Conservation (phyloP, 768 basidiomycete genomes). For the Macrolepiota albuminosa region DNA sequence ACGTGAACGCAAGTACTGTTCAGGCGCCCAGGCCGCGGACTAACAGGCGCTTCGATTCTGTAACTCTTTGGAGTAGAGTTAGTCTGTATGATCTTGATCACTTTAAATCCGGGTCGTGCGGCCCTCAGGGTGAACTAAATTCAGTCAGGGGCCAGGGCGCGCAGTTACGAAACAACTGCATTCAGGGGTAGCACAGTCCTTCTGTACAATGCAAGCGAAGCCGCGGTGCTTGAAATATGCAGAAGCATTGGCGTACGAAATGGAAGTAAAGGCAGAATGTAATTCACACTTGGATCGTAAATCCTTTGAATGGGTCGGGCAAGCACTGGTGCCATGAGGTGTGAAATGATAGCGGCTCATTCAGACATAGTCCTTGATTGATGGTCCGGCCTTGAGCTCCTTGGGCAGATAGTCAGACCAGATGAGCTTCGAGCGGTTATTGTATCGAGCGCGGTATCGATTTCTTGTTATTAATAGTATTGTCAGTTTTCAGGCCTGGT, state of each 20-base stretch:
- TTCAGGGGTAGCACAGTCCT: slow-evolving; percentile 39
- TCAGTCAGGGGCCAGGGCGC: neutral
- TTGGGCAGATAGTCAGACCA: neutral
- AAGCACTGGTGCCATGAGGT: neutral
- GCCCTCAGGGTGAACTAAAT: neutral
- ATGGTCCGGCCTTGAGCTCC: neutral
- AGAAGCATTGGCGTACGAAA: slow-evolving; percentile 56
- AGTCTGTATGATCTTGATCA: slow-evolving; percentile 56
- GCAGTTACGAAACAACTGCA: neutral
- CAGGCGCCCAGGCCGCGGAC: slow-evolving; percentile 30
- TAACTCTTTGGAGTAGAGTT: slow-evolving; percentile 22
- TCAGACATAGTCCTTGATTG: neutral
- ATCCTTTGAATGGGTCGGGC: neutral
- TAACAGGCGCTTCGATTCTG: slow-evolving; percentile 7
- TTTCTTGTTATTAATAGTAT: neutral
- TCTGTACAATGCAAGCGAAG: slow-evolving; percentile 72
- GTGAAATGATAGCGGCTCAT: neutral
- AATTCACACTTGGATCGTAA: neutral
- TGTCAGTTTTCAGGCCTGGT: neutral
- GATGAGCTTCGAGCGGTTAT: neutral
- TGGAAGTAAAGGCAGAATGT: slow-evolving; percentile 36
- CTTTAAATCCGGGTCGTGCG: slow-evolving; percentile 39
- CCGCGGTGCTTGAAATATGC: slow-evolving; percentile 71
- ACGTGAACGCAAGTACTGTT: slow-evolving; percentile 56
- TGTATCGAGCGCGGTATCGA: neutral